These are phyloP conservation scores for Colletotrichum lentis DNA, from an alignment of 2,329 filamentous ascomycete genomes.

Conservation along the genomic window DNA sequence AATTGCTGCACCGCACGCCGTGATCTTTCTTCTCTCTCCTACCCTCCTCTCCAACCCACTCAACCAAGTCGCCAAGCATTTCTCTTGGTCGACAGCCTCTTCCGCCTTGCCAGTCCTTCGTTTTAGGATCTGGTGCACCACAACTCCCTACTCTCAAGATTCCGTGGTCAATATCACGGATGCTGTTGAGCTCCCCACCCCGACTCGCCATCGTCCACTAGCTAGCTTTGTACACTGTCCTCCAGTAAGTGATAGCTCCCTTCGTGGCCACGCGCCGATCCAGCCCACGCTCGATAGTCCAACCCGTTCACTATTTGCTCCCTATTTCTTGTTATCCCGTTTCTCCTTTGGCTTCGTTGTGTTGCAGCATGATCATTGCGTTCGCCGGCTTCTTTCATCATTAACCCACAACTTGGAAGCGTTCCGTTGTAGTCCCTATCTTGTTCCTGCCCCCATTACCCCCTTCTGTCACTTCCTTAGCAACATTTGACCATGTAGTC, in stretches of 20 bases:
- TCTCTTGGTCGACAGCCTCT: constrained; percentile 1
- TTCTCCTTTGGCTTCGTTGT: background rate
- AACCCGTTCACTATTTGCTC: background rate
- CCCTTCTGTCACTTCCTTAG: constrained; percentile 1
- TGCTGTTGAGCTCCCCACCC: constrained; percentile 23
- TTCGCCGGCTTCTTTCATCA: background rate
- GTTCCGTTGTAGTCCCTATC: background rate
- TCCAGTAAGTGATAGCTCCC: constrained; percentile 28
- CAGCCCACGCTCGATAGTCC: background rate
- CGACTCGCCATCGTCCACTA: constrained; percentile 23
- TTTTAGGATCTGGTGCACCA: background rate
- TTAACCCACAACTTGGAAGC: background rate
- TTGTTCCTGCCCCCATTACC: background rate
- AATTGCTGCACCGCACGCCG: constrained; percentile 24
- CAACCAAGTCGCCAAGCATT: background rate
- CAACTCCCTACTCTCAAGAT: background rate
- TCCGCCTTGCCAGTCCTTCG: background rate
- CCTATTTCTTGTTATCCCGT: background rate
- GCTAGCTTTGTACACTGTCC: constrained; percentile 20
- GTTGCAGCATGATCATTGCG: background rate
- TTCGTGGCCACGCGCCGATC: constrained; percentile 5
- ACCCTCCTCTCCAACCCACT: constrained; percentile 19
- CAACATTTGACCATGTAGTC: constrained; percentile 11
- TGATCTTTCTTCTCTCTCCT: constrained; percentile 19
- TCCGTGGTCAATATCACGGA: constrained; percentile 11